These are phyloP conservation scores for Peziza echinospora DNA, from an alignment of 495 filamentous ascomycete genomes.

Conservation along the genomic window DNA sequence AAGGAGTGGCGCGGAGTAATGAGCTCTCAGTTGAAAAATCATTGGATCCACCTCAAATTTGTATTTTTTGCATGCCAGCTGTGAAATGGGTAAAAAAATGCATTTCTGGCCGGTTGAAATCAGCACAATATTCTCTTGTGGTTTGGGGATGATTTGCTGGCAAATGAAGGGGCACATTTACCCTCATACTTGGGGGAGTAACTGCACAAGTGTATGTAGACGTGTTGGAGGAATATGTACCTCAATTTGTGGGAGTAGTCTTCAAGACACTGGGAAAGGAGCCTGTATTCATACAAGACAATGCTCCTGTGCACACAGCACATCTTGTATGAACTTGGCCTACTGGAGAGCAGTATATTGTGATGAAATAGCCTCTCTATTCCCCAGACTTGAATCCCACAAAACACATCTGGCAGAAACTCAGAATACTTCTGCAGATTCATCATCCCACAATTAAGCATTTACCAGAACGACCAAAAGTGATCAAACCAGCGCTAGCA, in stretches of 20 bases:
- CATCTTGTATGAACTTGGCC: constrained; percentile 1
- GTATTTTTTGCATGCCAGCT: constrained; percentile 1
- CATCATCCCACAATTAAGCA: too few relatives aligned
- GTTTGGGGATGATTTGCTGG: constrained; percentile 4
- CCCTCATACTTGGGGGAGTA: constrained; percentile 1
- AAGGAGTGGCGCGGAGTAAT: constrained; percentile 5
- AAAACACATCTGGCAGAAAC: constrained; percentile 5
- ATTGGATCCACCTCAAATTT: constrained; percentile 1
- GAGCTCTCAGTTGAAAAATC: constrained; percentile 6
- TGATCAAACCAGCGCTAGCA: too few relatives aligned
- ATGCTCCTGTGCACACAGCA: constrained; percentile 3
- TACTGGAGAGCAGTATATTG: not conserved
- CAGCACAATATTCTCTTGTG: constrained; percentile 1
- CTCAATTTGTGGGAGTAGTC: not conserved
- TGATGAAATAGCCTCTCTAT: constrained; percentile 2
- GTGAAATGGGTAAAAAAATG: constrained; percentile 4
- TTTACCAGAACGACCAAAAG: too few relatives aligned
- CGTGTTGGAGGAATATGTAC: not conserved
- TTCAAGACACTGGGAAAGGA: not conserved
- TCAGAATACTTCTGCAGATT: too few relatives aligned
- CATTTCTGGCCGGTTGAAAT: constrained; percentile 1
- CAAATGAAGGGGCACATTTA: not conserved
- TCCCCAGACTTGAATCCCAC: constrained; percentile 11
- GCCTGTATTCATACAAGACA: constrained; percentile 6
- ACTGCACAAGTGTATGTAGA: not conserved